Conservation (phyloP, 2,329 filamentous ascomycete genomes). For the Whalleya microplaca region DNA sequence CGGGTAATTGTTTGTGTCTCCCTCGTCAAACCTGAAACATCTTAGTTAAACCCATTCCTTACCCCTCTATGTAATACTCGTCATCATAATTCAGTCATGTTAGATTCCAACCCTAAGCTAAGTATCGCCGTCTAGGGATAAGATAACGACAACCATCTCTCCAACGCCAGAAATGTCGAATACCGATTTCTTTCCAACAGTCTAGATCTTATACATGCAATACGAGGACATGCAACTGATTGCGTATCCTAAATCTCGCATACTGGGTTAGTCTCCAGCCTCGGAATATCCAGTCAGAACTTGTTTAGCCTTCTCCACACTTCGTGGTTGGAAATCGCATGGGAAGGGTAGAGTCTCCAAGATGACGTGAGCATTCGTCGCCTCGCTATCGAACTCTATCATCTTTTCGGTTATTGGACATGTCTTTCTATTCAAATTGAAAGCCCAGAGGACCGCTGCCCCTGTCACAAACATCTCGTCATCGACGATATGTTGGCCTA, state of each 20-base stretch:
- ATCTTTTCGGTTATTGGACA: slow-evolving; percentile 47
- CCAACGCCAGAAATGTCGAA: too few species aligned
- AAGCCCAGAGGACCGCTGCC: slow-evolving; percentile 54
- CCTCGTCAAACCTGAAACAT: too few species aligned
- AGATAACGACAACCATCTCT: too few species aligned
- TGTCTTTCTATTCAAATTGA: slow-evolving; percentile 45
- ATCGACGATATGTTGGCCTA: slow-evolving; percentile 65
- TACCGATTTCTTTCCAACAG: too few species aligned
- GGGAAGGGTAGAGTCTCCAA: slow-evolving; percentile 53
- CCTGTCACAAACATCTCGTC: slow-evolving; percentile 59
- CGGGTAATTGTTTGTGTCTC: too few species aligned
- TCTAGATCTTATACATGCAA: too few species aligned
- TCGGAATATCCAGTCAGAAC: slow-evolving; percentile 44
- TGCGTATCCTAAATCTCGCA: slow-evolving; percentile 4
- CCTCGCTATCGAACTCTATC: slow-evolving; percentile 52
- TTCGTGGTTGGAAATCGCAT: slow-evolving; percentile 49
- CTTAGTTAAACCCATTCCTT: too few species aligned
- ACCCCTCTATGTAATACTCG: too few species aligned
- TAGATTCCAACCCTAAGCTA: too few species aligned
- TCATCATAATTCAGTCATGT: too few species aligned
- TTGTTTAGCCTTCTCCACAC: slow-evolving; percentile 40
- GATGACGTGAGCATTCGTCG: slow-evolving; percentile 57
- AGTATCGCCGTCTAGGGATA: too few species aligned
- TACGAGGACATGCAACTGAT: too few species aligned
- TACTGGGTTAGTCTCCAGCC: slow-evolving; percentile 36